Base-by-base conservation (phyloP, 805 yeast species). In the Ogataea henricii region DNA sequence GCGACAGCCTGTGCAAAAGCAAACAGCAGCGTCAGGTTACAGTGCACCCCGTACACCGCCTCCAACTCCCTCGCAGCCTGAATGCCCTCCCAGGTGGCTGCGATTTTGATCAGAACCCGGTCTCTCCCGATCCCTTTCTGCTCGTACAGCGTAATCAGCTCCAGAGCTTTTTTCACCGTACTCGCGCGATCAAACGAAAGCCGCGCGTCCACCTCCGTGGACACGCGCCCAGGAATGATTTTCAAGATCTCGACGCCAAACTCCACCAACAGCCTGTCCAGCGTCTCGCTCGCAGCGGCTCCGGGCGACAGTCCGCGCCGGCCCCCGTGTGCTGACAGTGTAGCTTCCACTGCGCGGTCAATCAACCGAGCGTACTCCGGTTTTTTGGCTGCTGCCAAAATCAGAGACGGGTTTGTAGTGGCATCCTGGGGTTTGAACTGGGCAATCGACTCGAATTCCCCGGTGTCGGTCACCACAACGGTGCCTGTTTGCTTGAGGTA, bases 61-160 rank as follows among this genome's bases (percentile, higher is more conserved):
- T 94, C 99, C 69, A 94, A 81, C 70, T 88, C 96, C 69, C 84
- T 81, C 45, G 99, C 99, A 59, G 99, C 99, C 75, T 89, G 96
- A 70, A 94, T 94, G 78, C 99, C 99, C 77, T 94, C 99, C 88
- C 91, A 94, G 53, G 99, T 94, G 52, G 98, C 87, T 52, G 99
- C 99, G 59, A 94, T 82, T 81, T 94, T 94, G 75, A 94, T 94
- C 67, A 92, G 81, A 53, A 94, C 80, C 70, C 99, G 82, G 56
- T 91, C 96, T 76, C 88, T 90, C 55, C 76, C 65, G 61, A 94
- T 85, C 59, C 98, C 98, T 61, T 78, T 78, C 49, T 81, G 74
- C 76, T 89, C 79, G 82, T 94, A 94, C 62, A 91, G 80, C 44
- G 78, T 81, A 60, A 94, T 92, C 76, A 94, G 80, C 68, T 89